Evolutionary conservation across 495 filamentous ascomycete species (phyloP), one percentile per base, ranked within the genome.

Genomic region (Jackrogersella multiformis): DNA sequence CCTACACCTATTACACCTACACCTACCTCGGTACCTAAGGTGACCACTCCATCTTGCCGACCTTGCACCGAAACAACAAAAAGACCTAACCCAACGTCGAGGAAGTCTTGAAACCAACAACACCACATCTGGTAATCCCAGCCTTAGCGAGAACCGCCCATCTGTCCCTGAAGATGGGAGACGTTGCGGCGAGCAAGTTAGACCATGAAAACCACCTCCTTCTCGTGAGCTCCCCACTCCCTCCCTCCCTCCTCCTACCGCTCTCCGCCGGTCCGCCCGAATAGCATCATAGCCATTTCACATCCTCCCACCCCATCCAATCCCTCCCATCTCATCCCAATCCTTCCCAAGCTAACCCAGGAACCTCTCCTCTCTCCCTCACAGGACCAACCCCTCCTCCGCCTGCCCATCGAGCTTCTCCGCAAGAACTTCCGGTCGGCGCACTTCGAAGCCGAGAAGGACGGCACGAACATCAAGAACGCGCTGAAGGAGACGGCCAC

Each of bases 351-450:
- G 16, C 41, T 44, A 44, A 44, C 41, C 18, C 7, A n/a, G n/a
- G n/a, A n/a, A n/a, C n/a, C 26, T 30, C 26, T 30, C 21, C 38
- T 6, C 16, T 18, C 10, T 3, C 15, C 32, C 10, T 9, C 41
- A 24, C 53, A 97, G 94, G 95, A 99, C 76, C 94, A 98, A 87
- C 90, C 95, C 21, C 92, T 97, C 64, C 89, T 99, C 69, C 90
- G 93, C 18, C 84, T 97, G 3, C 95, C 95, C 18, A 87, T 92
- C 76, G 94, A 97, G 76, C 88, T 98, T 55, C 87, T 92, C 39
- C 90, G 95, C 55, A 90, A 92, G 73, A 98, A 96, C 75, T 94
- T 97, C 80, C 96, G 97, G 72, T 85, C 88, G 0, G 89, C 92
- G 16, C 95, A 96, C 73, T 86, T 90, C 64, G 79, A 86, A 57